phyloP scores from a whole-genome alignment of 192 early-diverging fungal species.

The Podila horticola region DNA sequence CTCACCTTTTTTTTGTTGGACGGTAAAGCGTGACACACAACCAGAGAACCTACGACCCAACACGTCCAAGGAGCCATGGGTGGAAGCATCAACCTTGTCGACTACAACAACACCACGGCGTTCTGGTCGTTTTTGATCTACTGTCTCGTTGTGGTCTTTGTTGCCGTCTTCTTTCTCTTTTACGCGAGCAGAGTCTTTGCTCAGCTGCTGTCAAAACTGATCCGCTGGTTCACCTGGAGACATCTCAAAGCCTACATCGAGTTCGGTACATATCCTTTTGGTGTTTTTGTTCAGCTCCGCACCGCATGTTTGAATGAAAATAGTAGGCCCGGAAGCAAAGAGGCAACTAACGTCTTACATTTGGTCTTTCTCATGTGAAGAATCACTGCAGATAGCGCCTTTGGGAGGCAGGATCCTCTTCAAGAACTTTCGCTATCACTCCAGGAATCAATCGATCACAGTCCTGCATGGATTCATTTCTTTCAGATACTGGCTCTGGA shows the following conservation, averaged over 20 bases:
- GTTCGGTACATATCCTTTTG: constrained; percentile 62
- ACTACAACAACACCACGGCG: constrained; percentile 37
- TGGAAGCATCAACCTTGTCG: constrained; percentile 40
- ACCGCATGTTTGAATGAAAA: neutral
- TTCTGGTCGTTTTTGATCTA: constrained; percentile 71
- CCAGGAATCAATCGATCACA: constrained; percentile 74
- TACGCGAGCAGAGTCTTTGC: constrained; percentile 75
- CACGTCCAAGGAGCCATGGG: constrained; percentile 14
- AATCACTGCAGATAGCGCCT: constrained; percentile 74
- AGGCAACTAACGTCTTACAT: neutral
- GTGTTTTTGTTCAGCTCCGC: neutral
- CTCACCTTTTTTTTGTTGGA: too few relatives aligned
- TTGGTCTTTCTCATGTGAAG: constrained; percentile 44
- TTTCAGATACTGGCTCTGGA: constrained; percentile 77
- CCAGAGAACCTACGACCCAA: too few relatives aligned
- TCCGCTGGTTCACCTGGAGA: constrained; percentile 76
- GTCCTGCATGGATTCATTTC: constrained; percentile 80
- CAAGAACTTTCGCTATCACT: constrained; percentile 77
- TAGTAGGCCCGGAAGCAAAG: too few relatives aligned
- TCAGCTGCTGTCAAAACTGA: constrained; percentile 66
- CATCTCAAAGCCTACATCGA: constrained; percentile 74
- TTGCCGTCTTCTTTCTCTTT: constrained; percentile 79
- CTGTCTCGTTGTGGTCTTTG: constrained; percentile 72
- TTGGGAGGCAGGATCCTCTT: constrained; percentile 82
- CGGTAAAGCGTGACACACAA: too few relatives aligned